phyloP scores from a whole-genome alignment of 2,329 filamentous ascomycete genomes.

The Phoma sp. region DNA sequence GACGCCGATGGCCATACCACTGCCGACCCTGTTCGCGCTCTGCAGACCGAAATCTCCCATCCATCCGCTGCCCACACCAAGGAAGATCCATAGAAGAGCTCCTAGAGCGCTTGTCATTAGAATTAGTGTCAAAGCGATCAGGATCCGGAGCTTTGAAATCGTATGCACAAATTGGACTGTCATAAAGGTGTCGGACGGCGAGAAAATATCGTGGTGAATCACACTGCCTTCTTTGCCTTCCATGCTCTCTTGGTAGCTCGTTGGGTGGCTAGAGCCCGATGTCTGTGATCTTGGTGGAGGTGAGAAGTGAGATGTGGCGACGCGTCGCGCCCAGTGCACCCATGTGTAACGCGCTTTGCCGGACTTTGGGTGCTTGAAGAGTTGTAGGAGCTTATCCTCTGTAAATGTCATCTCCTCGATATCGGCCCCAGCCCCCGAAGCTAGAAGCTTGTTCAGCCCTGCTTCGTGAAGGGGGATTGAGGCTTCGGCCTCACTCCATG shows the following conservation, averaged over 20 bases:
- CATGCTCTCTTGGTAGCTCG: background rate
- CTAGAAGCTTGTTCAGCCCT: conserved; percentile 16
- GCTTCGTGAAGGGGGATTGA: background rate
- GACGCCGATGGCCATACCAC: conserved; percentile 28
- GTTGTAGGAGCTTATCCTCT: conserved; percentile 47
- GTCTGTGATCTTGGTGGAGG: conserved; percentile 2
- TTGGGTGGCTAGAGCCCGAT: background rate
- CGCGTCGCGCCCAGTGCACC: conserved; percentile 52
- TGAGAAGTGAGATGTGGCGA: conserved; percentile 24
- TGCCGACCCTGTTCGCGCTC: conserved; percentile 23
- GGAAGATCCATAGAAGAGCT: conserved; percentile 32
- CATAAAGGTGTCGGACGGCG: conserved; percentile 16
- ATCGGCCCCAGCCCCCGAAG: conserved; percentile 17
- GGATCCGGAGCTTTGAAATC: conserved; percentile 23
- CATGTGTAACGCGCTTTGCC: conserved; percentile 50
- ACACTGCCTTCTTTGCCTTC: conserved; percentile 13
- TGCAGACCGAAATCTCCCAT: conserved; percentile 9
- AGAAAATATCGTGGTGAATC: background rate
- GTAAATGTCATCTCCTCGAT: conserved; percentile 34
- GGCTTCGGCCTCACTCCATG: conserved; percentile 26
- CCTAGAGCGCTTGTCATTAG: conserved; percentile 23
- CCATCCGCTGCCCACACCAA: conserved; percentile 19
- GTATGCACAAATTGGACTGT: conserved; percentile 36
- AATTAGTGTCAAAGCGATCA: conserved; percentile 22
- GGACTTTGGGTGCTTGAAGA: conserved; percentile 40